phyloP scores from a whole-genome alignment of 257 asterid genomes.

The Plantago major region DNA sequence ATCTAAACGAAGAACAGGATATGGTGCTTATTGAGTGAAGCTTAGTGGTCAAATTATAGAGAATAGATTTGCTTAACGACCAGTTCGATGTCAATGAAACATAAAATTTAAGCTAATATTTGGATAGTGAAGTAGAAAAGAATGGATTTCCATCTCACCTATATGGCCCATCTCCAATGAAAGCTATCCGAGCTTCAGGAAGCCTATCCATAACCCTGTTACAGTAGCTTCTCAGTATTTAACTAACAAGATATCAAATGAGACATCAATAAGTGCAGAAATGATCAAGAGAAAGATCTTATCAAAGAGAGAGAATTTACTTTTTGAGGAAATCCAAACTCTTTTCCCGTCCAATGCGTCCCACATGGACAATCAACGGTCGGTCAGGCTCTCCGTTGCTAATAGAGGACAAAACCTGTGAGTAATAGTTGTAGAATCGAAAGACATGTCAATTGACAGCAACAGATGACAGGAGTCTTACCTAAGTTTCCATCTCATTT shows the following conservation, averaged over 20 bases:
- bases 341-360: slow-evolving; percentile 91
- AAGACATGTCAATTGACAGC: slow-evolving; percentile 1
- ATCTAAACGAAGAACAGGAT: too few species aligned
- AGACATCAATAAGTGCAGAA: neutral
- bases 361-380: slow-evolving; percentile 90
- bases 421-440: slow-evolving; percentile 11
- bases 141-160: slow-evolving; percentile 41
- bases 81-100: neutral
- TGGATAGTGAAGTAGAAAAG: neutral
- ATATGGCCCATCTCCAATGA: slow-evolving; percentile 92
- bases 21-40: too few species aligned
- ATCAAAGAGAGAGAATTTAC: slow-evolving; percentile 28
- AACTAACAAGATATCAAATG: neutral
- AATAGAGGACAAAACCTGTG: slow-evolving; percentile 11
- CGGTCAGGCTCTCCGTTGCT: slow-evolving; percentile 86
- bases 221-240: slow-evolving; percentile 16
- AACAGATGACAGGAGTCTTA: slow-evolving; percentile 15
- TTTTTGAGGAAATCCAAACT: slow-evolving; percentile 85
- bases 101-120: neutral
- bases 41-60: too few species aligned
- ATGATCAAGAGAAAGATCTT: slow-evolving; percentile 1
- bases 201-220: slow-evolving; percentile 88
- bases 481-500: slow-evolving; percentile 80
- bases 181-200: slow-evolving; percentile 87
- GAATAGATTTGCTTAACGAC: neutral